Evolutionary conservation across 2,329 filamentous ascomycete species (phyloP), one percentile per base, ranked within the genome.

Genomic region (Pyrenochaeta sp.): DNA sequence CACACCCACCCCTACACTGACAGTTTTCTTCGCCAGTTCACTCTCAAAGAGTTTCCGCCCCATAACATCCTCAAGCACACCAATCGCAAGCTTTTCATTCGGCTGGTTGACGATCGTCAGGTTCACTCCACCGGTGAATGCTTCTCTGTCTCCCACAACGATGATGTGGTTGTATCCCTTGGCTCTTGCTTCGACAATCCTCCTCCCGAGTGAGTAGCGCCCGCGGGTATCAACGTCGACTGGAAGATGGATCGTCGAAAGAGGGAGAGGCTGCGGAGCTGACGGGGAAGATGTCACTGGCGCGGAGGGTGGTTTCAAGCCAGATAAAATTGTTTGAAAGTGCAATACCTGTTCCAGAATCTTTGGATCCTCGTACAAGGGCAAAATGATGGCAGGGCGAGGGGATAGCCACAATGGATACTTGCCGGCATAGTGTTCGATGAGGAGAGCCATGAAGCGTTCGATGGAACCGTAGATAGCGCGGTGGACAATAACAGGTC

Each of bases 351-450:
- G 82, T 1, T 68, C 68, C 7, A 86, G 47, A 1, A 86, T 77
- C 1, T 77, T 73, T 3, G 76, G 72, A 4, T 77, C 79, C 35
- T 85, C 78, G 59, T 88, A 90, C 39, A 93, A 79, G 0, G 88
- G 88, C 21, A 94, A 71, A 42, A 96, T 81, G 31, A 87, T 83
- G 28, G 83, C 86, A 63, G 94, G 91, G 5, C 85, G 82, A 1
- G 90, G 90, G 41, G 88, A 92, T 7, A 96, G 77, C 91, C 90
- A 96, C 67, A 96, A 93, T 3, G 90, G 90, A 83, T 89, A 95
- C 49, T 51, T 65, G 11, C 89, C 89, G 43, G 86, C 80, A 58
- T 92, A 90, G 55, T 89, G 87, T 71, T 96, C 91, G 41, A 94
- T 92, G 27, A 96, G 72, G 10, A 96, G 77, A 3, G 90, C 90